Base-by-base conservation (phyloP, 208 protist species). In the Novymonas esmeraldas region DNA sequence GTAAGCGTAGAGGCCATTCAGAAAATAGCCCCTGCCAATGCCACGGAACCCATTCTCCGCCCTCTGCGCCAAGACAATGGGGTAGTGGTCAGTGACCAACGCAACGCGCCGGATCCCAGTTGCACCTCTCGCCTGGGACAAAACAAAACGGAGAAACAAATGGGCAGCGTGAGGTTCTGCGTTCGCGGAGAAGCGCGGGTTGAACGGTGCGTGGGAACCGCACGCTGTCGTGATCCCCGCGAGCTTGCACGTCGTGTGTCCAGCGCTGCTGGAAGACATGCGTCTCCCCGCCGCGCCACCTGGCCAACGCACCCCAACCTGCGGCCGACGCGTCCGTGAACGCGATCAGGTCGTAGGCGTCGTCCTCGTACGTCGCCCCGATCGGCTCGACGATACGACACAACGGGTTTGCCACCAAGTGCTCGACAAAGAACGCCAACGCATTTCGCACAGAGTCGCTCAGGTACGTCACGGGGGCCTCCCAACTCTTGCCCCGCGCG, bases 251-350 rank as follows among this genome's bases (percentile, higher is more conserved):
- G n/a, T n/a, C n/a, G n/a, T n/a, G n/a, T n/a, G n/a, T n/a, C n/a
- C n/a, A n/a, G n/a, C n/a, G n/a, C n/a, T n/a, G n/a, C n/a, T n/a
- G n/a, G n/a, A n/a, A n/a, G 64, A 49, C n/a, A 29, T 57, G 64
- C 59, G 60, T 5, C 22, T 11, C 20, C 28, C 36, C 56, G 56
- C 14, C 6, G 18, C 20, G 20, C 24, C 20, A 16, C 18, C 58
- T 1, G 11, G 34, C 26, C 6, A 70, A 31, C 3, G 64, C 64
- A 44, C 64, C 52, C 64, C 64, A 70, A 6, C 64, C 64, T 4
- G 11, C 38, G 24, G 16, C 16, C 41, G 64, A 70, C 31, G 64
- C 64, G 48, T 70, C 64, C 20, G 64, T 70, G 50, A 48, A 70
- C 3, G 6, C 4, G 5, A 68, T 26, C 16, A 11, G 6, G 50